These are phyloP conservation scores for Pisolithus microcarpus DNA, from an alignment of 768 basidiomycete genomes.

Conservation along the genomic window DNA sequence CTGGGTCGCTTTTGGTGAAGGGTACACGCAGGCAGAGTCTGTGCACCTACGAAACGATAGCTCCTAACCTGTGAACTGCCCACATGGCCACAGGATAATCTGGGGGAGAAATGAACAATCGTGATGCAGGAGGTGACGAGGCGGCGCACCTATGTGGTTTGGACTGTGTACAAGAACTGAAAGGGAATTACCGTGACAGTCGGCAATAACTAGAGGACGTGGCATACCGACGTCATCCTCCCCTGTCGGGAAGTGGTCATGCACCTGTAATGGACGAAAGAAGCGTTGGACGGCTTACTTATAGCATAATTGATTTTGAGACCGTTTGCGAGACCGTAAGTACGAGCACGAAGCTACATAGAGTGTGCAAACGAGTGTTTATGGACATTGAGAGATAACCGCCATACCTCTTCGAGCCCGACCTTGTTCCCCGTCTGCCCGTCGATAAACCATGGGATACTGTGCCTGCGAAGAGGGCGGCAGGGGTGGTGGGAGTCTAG, in stretches of 20 bases:
- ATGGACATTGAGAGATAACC: background rate
- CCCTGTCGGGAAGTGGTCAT: conserved; percentile 24
- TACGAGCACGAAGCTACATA: conserved; percentile 34
- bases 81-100: conserved; percentile 52
- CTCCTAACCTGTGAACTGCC: conserved; percentile 55
- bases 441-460: conserved; percentile 53
- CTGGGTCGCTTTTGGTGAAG: conserved; percentile 10
- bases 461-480: conserved; percentile 39
- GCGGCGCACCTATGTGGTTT: conserved; percentile 49
- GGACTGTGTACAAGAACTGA: conserved; percentile 59
- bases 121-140: background rate
- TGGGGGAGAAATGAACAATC: conserved; percentile 15
- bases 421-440: conserved; percentile 43
- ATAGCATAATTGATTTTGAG: conserved; percentile 42
- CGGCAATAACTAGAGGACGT: background rate
- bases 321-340: conserved; percentile 48
- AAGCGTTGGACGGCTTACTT: conserved; percentile 25
- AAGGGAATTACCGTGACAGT: conserved; percentile 3
- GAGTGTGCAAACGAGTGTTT: background rate
- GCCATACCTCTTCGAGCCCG: conserved; percentile 41
- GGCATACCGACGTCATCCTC: conserved; percentile 46
- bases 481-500: conserved; percentile 38
- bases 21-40: background rate
- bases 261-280: background rate
- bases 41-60: conserved; percentile 49